Evolutionary conservation across 2,329 filamentous ascomycete genomes (phyloP).

Genomic region (Penicillium nordicum): DNA sequence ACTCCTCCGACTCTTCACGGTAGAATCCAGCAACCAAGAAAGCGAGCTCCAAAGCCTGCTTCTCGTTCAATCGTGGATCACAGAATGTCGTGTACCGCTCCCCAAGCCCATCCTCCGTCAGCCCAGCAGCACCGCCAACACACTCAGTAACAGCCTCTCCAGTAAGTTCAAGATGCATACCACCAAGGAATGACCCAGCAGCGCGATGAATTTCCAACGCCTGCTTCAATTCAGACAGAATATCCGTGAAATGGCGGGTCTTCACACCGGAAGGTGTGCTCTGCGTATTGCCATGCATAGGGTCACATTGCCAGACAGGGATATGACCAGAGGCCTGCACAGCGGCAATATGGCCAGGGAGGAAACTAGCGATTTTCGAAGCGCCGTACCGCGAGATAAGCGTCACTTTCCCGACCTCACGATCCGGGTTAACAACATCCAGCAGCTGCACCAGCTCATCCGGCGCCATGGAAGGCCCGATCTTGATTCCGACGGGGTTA

Average conservation of each 20-base stretch:
- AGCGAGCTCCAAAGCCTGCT: conserved; percentile 91
- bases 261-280: conserved; percentile 75
- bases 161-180: conserved; percentile 91
- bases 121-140: conserved; percentile 79
- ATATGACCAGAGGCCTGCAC: conserved; percentile 73
- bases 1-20: conserved; percentile 44
- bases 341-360: conserved; percentile 82
- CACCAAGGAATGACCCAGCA: conserved; percentile 80
- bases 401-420: conserved; percentile 88
- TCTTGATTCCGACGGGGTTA: conserved; percentile 95
- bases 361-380: conserved; percentile 66
- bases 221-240: conserved; percentile 79
- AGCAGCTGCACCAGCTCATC: conserved; percentile 75
- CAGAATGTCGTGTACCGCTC: conserved; percentile 95
- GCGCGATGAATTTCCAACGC: conserved; percentile 81
- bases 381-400: conserved; percentile 95
- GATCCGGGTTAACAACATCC: conserved; percentile 75
- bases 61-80: conserved; percentile 92
- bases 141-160: conserved; percentile 97
- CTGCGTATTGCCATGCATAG: conserved; percentile 84
- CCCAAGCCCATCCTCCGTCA: conserved; percentile 83
- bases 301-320: conserved; percentile 97
- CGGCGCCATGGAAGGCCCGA: conserved; percentile 78
- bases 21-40: conserved; percentile 89
- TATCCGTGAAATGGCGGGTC: conserved; percentile 85